These are phyloP conservation scores for Saccharomycopsis schoenii DNA, from an alignment of 805 yeast genomes.

Conservation along the genomic window DNA sequence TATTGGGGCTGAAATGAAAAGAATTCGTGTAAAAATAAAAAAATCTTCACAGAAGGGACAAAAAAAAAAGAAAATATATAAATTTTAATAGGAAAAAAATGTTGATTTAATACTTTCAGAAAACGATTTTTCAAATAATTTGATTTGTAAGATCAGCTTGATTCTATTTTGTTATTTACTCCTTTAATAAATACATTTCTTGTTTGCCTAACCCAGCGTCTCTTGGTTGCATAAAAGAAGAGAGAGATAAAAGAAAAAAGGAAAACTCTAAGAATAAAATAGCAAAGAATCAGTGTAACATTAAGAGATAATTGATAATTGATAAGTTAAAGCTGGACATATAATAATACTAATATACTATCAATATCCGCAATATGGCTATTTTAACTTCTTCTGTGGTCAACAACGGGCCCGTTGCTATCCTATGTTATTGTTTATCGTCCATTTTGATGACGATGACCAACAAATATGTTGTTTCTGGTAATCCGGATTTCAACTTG, in stretches of 20 bases:
- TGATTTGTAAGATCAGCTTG: background rate
- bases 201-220: too few relatives aligned
- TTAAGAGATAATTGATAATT: too few relatives aligned
- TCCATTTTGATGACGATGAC: constrained; percentile 97
- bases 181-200: too few relatives aligned
- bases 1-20: background rate
- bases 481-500: constrained; percentile 60
- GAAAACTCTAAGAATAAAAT: background rate
- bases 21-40: background rate
- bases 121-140: background rate
- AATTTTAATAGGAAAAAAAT: background rate
- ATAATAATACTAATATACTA: too few relatives aligned
- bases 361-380: constrained; percentile 10
- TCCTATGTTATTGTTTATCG: constrained; percentile 78
- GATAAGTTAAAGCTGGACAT: too few relatives aligned
- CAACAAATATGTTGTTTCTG: constrained; percentile 86
- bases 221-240: background rate
- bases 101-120: background rate
- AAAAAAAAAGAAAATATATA: background rate
- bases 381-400: constrained; percentile 23
- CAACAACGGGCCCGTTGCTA: constrained; percentile 51
- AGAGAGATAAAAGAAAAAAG: background rate
- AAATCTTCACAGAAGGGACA: background rate
- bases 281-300: background rate
- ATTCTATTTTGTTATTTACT: too few relatives aligned